Percentiles rank a stretch among this genome's conserved stretches.
Evolutionary conservation across 208 protist species (phyloP).

Genomic region (Crithidia sp.): DNA sequence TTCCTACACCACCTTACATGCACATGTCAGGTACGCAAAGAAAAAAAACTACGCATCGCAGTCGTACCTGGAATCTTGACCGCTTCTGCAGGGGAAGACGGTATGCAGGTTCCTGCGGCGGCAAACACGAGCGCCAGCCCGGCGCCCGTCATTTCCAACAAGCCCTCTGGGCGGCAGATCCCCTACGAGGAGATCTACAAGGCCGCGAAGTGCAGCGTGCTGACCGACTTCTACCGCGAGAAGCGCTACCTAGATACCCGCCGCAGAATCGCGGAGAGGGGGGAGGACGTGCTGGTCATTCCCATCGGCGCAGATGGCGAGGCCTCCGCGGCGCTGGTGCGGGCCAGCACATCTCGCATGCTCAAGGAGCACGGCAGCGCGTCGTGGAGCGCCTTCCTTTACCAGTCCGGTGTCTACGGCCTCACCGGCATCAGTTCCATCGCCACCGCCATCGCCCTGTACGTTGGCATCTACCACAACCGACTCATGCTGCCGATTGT

Average conservation of each 20-base stretch:
- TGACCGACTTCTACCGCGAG: slow-evolving; percentile 70
- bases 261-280: slow-evolving; percentile 25
- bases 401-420: slow-evolving; percentile 77
- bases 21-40: too few species aligned
- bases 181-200: slow-evolving; percentile 64
- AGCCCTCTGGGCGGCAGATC: slow-evolving; percentile 35
- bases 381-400: slow-evolving; percentile 68
- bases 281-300: slow-evolving; percentile 65
- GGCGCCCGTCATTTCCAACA: slow-evolving; percentile 57
- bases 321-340: slow-evolving; percentile 30
- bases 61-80: too few species aligned
- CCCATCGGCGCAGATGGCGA: slow-evolving; percentile 15
- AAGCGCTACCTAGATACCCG: slow-evolving; percentile 39
- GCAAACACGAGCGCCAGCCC: slow-evolving; percentile 49
- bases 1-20: too few species aligned
- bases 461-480: slow-evolving; percentile 72
- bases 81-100: neutral
- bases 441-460: slow-evolving; percentile 56
- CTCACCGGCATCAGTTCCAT: slow-evolving; percentile 67
- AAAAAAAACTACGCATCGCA: too few species aligned
- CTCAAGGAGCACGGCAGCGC: slow-evolving; percentile 80
- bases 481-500: slow-evolving; percentile 72
- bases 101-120: slow-evolving; percentile 52
- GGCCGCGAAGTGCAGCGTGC: slow-evolving; percentile 49
- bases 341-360: slow-evolving; percentile 58